Evolutionary conservation across 1,284 basidiomycete species (phyloP), one percentile per base, ranked within the genome.

Genomic region (Pascua sp.): DNA sequence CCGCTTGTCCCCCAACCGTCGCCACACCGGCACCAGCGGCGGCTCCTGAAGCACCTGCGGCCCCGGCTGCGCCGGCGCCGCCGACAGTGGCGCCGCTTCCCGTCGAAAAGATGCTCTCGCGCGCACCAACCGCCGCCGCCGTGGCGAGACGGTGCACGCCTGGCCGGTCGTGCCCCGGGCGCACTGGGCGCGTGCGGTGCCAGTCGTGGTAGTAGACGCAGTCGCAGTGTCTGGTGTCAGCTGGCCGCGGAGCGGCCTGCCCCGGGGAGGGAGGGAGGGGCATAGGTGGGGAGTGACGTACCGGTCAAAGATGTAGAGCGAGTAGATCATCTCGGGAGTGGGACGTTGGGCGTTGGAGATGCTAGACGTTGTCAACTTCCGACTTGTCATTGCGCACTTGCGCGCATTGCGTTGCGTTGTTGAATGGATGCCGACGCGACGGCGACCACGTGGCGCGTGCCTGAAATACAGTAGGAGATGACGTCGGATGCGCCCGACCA

Each of bases 141-240:
- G 59, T 83, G 80, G 66, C 85, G 81, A 59, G 85, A 15, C 73
- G 65, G 59, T 73, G 87, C 51, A 94, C 88, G 36, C 85, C 90
- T 11, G 86, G 85, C 46, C 89, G 81, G 55, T 90, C 83, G 50
- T 83, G 85, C 67, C 86, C 82, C 12, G 82, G 80, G 69, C 85
- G 86, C 36, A 87, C 84, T 39, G 86, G 82, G 55, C 83, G 84
- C 0, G 87, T 86, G 50, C 91, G 85, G 68, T 92, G 88, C 90
- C 90, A 93, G 75, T 93, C 90, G 67, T 94, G 91, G 76, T 94
- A 95, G 78, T 92, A 95, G 49, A 95, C 83, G 72, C 90, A 92
- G 47, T 83, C 83, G 73, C 92, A 95, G 72, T 94, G 91, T 70
- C 91, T 95, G 46, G 8, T 13, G 51, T 60, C 39, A 60, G 54